Percentiles rank a stretch among this genome's conserved stretches.
Conservation (phyloP, 106 monocot genomes). For the Cymbidium sinense region DNA sequence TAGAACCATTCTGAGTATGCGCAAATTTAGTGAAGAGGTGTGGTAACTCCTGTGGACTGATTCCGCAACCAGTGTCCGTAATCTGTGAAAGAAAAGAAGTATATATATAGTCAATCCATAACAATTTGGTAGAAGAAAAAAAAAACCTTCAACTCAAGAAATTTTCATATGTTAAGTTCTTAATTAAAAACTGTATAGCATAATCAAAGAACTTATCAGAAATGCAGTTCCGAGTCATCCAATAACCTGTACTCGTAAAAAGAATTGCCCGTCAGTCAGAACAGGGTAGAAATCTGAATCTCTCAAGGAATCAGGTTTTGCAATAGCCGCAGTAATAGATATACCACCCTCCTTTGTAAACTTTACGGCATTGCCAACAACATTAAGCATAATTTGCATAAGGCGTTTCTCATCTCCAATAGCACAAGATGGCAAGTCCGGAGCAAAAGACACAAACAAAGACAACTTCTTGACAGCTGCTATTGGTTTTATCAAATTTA, state of each 20-base stretch:
- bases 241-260: constrained; percentile 75
- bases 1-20: constrained; percentile 38
- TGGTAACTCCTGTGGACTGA: constrained; percentile 71
- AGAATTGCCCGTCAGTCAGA: constrained; percentile 53
- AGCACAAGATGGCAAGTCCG: constrained; percentile 67
- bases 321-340: constrained; percentile 56
- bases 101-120: not conserved
- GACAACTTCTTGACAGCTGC: constrained; percentile 68
- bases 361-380: constrained; percentile 84
- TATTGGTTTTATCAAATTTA: constrained; percentile 84
- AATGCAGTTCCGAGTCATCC: not conserved
- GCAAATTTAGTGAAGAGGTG: constrained; percentile 73
- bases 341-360: constrained; percentile 83
- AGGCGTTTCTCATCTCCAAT: constrained; percentile 82
- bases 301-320: constrained; percentile 48
- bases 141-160: not conserved
- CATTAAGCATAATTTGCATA: constrained; percentile 65
- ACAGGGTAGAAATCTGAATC: constrained; percentile 64
- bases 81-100: constrained; percentile 38
- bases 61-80: constrained; percentile 89
- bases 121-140: no score
- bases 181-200: not conserved
- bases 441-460: constrained; percentile 39
- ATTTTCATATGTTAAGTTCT: not conserved
- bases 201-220: not conserved